These are phyloP conservation scores for Nicotiana undulata DNA, from an alignment of 257 asterid genomes.

Conservation along the genomic window DNA sequence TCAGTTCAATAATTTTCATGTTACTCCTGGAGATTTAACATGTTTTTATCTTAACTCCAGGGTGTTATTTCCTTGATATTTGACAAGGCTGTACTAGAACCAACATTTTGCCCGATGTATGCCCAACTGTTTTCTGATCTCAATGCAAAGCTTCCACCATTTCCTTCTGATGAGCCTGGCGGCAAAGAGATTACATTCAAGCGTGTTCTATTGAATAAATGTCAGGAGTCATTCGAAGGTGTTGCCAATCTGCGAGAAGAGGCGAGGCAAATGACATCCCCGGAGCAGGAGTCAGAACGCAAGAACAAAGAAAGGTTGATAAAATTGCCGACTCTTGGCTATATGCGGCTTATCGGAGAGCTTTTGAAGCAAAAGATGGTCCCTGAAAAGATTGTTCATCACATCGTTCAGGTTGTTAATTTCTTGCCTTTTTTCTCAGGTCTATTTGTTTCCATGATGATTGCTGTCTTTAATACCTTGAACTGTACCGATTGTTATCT, in stretches of 20 bases:
- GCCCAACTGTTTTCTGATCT: slow-evolving; percentile 86
- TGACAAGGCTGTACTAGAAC: slow-evolving; percentile 95
- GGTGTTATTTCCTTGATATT: slow-evolving; percentile 54
- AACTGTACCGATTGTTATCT: neutral
- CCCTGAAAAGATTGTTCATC: slow-evolving; percentile 93
- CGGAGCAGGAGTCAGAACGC: slow-evolving; percentile 76
- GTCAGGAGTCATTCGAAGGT: slow-evolving; percentile 97
- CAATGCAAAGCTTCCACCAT: slow-evolving; percentile 72
- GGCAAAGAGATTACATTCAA: slow-evolving; percentile 87
- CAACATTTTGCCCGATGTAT: slow-evolving; percentile 93
- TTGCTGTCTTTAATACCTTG: neutral
- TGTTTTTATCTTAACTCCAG: neutral
- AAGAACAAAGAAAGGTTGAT: slow-evolving; percentile 81
- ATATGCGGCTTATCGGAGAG: slow-evolving; percentile 93
- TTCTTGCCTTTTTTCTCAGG: neutral
- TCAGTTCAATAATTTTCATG: neutral
- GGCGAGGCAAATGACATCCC: slow-evolving; percentile 75
- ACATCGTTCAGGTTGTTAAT: slow-evolving; percentile 75
- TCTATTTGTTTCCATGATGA: neutral
- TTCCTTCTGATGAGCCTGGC: slow-evolving; percentile 91
- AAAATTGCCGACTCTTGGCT: slow-evolving; percentile 91
- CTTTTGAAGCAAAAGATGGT: slow-evolving; percentile 98
- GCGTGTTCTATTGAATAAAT: slow-evolving; percentile 67
- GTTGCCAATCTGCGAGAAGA: slow-evolving; percentile 76
- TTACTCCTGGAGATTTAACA: neutral